phyloP scores from a whole-genome alignment of 768 basidiomycete genomes.

The Collybia sordida region DNA sequence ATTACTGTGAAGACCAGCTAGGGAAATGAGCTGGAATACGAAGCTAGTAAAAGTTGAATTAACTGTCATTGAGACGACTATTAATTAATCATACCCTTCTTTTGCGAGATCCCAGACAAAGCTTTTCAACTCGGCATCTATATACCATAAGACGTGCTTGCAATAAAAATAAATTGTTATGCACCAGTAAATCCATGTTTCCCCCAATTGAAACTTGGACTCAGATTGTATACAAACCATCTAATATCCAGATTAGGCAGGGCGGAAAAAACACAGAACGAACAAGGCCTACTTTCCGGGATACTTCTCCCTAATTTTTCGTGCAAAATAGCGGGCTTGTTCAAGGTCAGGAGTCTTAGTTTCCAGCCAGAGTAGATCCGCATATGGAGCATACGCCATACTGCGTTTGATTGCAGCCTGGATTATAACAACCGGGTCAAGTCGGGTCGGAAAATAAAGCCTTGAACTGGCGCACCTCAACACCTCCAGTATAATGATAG shows the following conservation, averaged over 20 bases:
- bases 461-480: slow-evolving; percentile 45
- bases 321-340: slow-evolving; percentile 76
- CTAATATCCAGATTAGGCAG: slow-evolving; percentile 30
- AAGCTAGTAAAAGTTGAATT: slow-evolving; percentile 49
- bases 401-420: slow-evolving; percentile 81
- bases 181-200: slow-evolving; percentile 73
- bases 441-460: slow-evolving; percentile 1
- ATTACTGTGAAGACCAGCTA: slow-evolving; percentile 87
- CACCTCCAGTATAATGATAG: slow-evolving; percentile 82
- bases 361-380: slow-evolving; percentile 92
- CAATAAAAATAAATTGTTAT: slow-evolving; percentile 4
- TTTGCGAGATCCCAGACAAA: slow-evolving; percentile 91
- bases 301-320: slow-evolving; percentile 66
- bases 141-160: background rate
- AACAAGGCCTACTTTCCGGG: slow-evolving; percentile 61
- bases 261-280: background rate
- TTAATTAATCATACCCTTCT: slow-evolving; percentile 59
- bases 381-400: slow-evolving; percentile 78
- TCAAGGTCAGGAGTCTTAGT: slow-evolving; percentile 85
- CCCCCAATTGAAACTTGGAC: slow-evolving; percentile 95
- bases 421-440: background rate
- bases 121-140: slow-evolving; percentile 74
- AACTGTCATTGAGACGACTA: slow-evolving; percentile 1
- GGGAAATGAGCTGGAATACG: slow-evolving; percentile 84
- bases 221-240: slow-evolving; percentile 91